Evolutionary conservation across 2,329 filamentous ascomycete genomes (phyloP).

Genomic region (Macrophomina pseudophaseolina): DNA sequence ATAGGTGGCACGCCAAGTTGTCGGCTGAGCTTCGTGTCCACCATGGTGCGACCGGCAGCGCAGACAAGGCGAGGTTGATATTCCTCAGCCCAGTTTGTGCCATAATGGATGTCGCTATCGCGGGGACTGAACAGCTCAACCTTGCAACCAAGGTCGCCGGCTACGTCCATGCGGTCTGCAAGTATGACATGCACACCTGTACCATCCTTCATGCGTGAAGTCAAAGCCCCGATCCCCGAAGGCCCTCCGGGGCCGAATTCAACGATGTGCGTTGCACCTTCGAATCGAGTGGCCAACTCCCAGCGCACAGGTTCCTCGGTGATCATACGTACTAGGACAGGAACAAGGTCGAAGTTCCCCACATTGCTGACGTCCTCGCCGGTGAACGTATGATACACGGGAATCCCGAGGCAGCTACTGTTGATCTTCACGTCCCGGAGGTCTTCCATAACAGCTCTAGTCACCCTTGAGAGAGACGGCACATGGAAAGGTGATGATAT

Average conservation of each 20-base stretch:
- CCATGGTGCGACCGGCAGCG: slow-evolving; percentile 26
- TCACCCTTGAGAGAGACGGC: slow-evolving; percentile 36
- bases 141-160: slow-evolving; percentile 30
- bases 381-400: slow-evolving; percentile 32
- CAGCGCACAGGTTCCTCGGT: slow-evolving; percentile 33
- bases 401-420: slow-evolving; percentile 29
- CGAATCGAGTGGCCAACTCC: slow-evolving; percentile 31
- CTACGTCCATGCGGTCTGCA: slow-evolving; percentile 26
- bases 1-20: slow-evolving; percentile 85
- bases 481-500: slow-evolving; percentile 51
- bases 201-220: slow-evolving; percentile 31
- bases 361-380: slow-evolving; percentile 30
- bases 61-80: slow-evolving; percentile 6
- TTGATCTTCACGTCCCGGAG: slow-evolving; percentile 27
- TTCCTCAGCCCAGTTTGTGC: slow-evolving; percentile 5
- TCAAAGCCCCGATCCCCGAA: slow-evolving; percentile 32
- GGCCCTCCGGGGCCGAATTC: slow-evolving; percentile 35
- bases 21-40: slow-evolving; percentile 69
- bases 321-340: slow-evolving; percentile 31
- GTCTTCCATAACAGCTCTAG: slow-evolving; percentile 18
- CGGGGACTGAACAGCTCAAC: slow-evolving; percentile 29
- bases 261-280: slow-evolving; percentile 30
- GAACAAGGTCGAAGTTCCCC: slow-evolving; percentile 30
- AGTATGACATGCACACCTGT: slow-evolving; percentile 31
- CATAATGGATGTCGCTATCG: neutral